Evolutionary conservation across 805 yeast genomes (phyloP).

Genomic region (Saccharomycopsis sp.): DNA sequence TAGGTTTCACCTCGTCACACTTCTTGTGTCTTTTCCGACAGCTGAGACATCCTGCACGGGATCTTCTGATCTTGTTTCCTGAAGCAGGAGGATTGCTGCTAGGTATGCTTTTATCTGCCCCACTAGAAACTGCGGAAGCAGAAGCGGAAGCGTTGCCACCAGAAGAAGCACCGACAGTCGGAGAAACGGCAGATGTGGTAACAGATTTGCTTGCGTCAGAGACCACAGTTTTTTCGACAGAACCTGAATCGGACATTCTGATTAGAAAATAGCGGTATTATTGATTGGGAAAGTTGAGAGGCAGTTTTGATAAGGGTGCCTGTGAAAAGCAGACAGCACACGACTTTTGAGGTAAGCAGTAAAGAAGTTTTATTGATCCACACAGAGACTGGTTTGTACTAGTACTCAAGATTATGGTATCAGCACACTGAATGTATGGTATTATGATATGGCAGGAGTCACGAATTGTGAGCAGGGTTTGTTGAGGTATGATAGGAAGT

Average conservation of each 20-base stretch:
- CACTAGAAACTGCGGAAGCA: slow-evolving; percentile 21
- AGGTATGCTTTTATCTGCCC: not conserved
- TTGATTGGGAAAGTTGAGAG: no score
- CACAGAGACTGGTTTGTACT: no score
- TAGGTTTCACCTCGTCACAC: slow-evolving; percentile 59
- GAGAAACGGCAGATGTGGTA: slow-evolving; percentile 22
- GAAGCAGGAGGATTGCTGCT: not conserved
- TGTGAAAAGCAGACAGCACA: no score
- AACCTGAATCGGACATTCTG: not conserved
- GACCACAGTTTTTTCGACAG: not conserved
- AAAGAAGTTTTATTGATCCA: no score
- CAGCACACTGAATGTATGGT: no score
- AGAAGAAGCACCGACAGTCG: slow-evolving; percentile 10
- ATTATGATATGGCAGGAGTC: no score
- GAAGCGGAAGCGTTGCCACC: slow-evolving; percentile 22
- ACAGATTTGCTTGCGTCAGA: slow-evolving; percentile 12
- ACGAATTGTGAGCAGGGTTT: no score
- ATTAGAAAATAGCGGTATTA: no score
- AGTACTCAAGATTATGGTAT: no score
- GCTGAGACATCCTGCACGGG: slow-evolving; percentile 46
- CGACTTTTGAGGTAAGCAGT: no score
- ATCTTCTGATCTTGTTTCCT: slow-evolving; percentile 21
- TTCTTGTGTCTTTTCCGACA: slow-evolving; percentile 63
- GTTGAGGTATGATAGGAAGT: no score
- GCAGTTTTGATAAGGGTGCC: no score